Evolutionary conservation across 2,329 filamentous ascomycete genomes (phyloP).

Genomic region (Clonostachys chloroleuca): DNA sequence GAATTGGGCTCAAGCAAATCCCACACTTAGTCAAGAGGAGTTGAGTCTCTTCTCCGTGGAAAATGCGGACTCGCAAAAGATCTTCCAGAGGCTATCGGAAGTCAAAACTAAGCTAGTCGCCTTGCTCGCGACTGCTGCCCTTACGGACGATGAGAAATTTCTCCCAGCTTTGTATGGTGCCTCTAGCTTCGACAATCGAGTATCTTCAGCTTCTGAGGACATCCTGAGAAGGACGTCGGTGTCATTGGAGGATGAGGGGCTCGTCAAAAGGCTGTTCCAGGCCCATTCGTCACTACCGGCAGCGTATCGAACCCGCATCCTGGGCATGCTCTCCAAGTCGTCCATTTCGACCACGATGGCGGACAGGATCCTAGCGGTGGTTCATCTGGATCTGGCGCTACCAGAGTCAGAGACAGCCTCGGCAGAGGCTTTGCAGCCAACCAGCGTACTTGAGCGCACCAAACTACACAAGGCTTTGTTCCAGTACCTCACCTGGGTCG

Average conservation of each 20-base stretch:
- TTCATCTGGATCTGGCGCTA: slow-evolving; percentile 55
- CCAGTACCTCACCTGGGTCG: slow-evolving; percentile 82
- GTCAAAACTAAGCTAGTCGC: slow-evolving; percentile 55
- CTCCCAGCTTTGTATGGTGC: slow-evolving; percentile 80
- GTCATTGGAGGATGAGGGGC: slow-evolving; percentile 62
- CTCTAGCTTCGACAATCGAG: slow-evolving; percentile 74
- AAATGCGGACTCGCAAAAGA: slow-evolving; percentile 59
- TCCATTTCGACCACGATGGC: slow-evolving; percentile 66
- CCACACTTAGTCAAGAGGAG: slow-evolving; percentile 21
- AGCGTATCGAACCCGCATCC: slow-evolving; percentile 71
- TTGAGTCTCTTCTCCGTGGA: slow-evolving; percentile 20
- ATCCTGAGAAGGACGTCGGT: slow-evolving; percentile 76
- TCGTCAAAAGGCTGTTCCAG: slow-evolving; percentile 64
- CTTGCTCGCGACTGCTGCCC: slow-evolving; percentile 80
- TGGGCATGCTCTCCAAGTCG: slow-evolving; percentile 74
- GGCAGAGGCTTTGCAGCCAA: slow-evolving; percentile 18
- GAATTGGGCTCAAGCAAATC: slow-evolving; percentile 23
- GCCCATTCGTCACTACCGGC: slow-evolving; percentile 72
- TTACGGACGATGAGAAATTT: slow-evolving; percentile 78
- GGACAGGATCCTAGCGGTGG: slow-evolving; percentile 62
- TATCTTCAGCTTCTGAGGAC: slow-evolving; percentile 84
- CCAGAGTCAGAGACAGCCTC: not conserved
- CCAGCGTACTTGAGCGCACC: slow-evolving; percentile 65
- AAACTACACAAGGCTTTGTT: slow-evolving; percentile 83
- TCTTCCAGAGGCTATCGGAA: slow-evolving; percentile 29